Evolutionary conservation across 768 basidiomycete genomes (phyloP).

Genomic region (Russula earlei): DNA sequence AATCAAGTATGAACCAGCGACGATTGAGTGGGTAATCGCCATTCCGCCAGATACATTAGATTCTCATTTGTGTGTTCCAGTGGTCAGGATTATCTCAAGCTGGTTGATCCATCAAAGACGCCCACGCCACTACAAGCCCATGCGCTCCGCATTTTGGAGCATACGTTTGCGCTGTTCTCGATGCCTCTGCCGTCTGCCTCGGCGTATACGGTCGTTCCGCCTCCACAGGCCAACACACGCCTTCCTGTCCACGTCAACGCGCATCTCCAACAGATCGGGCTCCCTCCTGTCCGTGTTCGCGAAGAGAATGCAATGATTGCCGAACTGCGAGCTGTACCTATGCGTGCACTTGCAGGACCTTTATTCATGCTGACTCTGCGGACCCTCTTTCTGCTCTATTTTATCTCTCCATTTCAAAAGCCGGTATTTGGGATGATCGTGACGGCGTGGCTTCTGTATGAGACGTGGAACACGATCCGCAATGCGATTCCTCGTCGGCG

Average conservation of each 20-base stretch:
- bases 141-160: slow-evolving; percentile 15
- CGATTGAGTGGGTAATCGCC: slow-evolving; percentile 9
- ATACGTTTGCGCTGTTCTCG: slow-evolving; percentile 16
- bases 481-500: slow-evolving; percentile 15
- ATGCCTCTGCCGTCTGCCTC: slow-evolving; percentile 6
- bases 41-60: background rate
- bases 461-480: slow-evolving; percentile 21
- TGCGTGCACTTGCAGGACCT: slow-evolving; percentile 19
- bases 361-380: slow-evolving; percentile 17
- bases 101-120: slow-evolving; percentile 13
- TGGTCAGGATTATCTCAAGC: slow-evolving; percentile 16
- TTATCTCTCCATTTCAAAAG: slow-evolving; percentile 20
- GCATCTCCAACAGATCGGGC: slow-evolving; percentile 17
- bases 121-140: slow-evolving; percentile 17
- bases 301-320: slow-evolving; percentile 18
- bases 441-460: slow-evolving; percentile 17
- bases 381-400: slow-evolving; percentile 18
- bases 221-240: background rate
- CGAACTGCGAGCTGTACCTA: slow-evolving; percentile 17
- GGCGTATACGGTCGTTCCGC: background rate
- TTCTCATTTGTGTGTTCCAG: slow-evolving; percentile 1
- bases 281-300: slow-evolving; percentile 14
- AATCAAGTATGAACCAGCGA: slow-evolving; percentile 17
- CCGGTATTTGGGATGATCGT: slow-evolving; percentile 18
- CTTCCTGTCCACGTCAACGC: slow-evolving; percentile 15